phyloP scores from a whole-genome alignment of 2,329 filamentous ascomycete genomes.

The Beauveria asiatica region DNA sequence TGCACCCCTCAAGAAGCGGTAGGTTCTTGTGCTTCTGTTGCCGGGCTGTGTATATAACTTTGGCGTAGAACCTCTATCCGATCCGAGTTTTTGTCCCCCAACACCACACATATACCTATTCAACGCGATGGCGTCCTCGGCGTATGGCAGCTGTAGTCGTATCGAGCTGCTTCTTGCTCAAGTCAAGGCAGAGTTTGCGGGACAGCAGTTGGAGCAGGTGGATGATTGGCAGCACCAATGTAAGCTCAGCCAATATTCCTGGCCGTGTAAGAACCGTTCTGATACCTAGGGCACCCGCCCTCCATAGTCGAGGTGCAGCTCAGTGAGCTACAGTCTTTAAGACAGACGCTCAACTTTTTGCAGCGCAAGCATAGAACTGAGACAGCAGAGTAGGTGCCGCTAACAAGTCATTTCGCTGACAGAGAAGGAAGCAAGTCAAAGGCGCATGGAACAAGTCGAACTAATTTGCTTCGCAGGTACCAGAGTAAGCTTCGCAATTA shows the following conservation, averaged over 20 bases:
- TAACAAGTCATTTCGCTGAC: neutral
- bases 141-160: neutral
- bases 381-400: slow-evolving; percentile 65
- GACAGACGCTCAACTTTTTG: slow-evolving; percentile 85
- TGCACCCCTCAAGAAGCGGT: neutral
- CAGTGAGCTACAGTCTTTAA: slow-evolving; percentile 87
- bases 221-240: neutral
- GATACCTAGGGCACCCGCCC: slow-evolving; percentile 37
- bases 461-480: neutral
- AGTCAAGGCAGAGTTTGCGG: neutral
- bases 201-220: neutral
- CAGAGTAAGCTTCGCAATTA: neutral
- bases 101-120: neutral
- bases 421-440: no score
- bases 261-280: slow-evolving; percentile 76
- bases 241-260: slow-evolving; percentile 44
- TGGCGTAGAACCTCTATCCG: neutral
- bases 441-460: neutral
- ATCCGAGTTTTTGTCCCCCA: neutral
- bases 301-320: slow-evolving; percentile 66
- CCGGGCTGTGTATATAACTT: neutral
- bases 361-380: slow-evolving; percentile 81
- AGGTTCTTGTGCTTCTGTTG: neutral
- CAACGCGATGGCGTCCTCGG: neutral
- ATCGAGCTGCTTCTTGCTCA: neutral